Conservation (phyloP, 2,329 filamentous ascomycete species). For the Nannizziopsis barbatae region DNA sequence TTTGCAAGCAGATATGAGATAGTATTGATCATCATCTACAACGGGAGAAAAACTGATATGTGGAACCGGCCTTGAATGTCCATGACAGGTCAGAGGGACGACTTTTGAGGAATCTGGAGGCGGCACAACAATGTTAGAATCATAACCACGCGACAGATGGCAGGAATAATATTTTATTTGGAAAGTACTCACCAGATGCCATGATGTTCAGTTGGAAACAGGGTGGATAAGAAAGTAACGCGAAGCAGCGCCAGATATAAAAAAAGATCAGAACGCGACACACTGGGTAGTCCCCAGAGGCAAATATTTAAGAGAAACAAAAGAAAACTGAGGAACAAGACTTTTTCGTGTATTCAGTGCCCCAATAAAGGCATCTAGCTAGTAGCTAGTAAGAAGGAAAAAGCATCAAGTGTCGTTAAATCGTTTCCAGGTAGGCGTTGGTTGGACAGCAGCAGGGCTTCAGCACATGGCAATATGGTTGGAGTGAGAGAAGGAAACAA, state of each 20-base stretch:
- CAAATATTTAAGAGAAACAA: neutral
- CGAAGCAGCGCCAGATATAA: neutral
- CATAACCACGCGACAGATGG: too few species aligned
- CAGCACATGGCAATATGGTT: constrained; percentile 1
- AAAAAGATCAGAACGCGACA: neutral
- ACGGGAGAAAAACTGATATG: constrained; percentile 82
- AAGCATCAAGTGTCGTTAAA: constrained; percentile 10
- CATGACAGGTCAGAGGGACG: constrained; percentile 86
- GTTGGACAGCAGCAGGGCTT: constrained; percentile 8
- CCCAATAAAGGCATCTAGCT: neutral
- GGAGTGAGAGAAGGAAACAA: neutral
- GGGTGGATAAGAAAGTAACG: constrained; percentile 4
- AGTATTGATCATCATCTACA: constrained; percentile 76
- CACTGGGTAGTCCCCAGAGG: neutral
- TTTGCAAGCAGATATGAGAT: constrained; percentile 88
- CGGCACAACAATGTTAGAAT: neutral
- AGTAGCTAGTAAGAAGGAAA: constrained; percentile 5
- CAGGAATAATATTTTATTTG: neutral
- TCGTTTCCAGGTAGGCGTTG: constrained; percentile 10
- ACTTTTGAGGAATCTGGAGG: constrained; percentile 17
- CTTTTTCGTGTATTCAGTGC: constrained; percentile 3
- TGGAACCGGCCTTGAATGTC: constrained; percentile 82
- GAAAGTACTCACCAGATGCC: constrained; percentile 6
- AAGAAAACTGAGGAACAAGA: constrained; percentile 4
- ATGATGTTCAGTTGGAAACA: constrained; percentile 6